Percentiles rank a stretch among this genome's conserved stretches.
phyloP scores from a whole-genome alignment of 305 asterid genomes.

The Euphrasia arctica region DNA sequence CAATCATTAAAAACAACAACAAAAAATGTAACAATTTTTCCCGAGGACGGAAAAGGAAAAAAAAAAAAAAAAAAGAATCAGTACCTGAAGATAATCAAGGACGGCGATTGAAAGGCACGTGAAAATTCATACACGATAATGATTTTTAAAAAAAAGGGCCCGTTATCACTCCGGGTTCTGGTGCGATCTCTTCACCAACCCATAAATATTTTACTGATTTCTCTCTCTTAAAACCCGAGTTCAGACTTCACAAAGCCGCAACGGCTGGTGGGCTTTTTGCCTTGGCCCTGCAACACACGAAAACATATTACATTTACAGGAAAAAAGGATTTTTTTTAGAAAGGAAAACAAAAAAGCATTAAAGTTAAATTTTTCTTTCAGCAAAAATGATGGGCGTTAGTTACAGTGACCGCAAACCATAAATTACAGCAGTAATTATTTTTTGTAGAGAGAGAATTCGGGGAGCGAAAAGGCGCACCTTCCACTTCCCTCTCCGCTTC shows the following conservation, averaged over 20 bases:
- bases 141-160: slow-evolving; percentile 20
- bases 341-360: slow-evolving; percentile 4
- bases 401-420: slow-evolving; percentile 31
- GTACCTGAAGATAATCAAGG: slow-evolving; percentile 36
- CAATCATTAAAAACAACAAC: not conserved
- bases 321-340: not conserved
- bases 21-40: not conserved
- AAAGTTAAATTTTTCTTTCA: slow-evolving; percentile 6
- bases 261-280: slow-evolving; percentile 50
- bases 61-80: slow-evolving; percentile 13
- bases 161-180: slow-evolving; percentile 35
- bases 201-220: slow-evolving; percentile 26
- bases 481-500: slow-evolving; percentile 33
- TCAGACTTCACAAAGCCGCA: slow-evolving; percentile 55
- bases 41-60: not conserved
- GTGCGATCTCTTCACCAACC: slow-evolving; percentile 55
- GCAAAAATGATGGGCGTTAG: slow-evolving; percentile 29
- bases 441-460: slow-evolving; percentile 1
- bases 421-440: slow-evolving; percentile 21
- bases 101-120: slow-evolving; percentile 24
- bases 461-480: slow-evolving; percentile 25
- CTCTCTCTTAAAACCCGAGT: slow-evolving; percentile 19
- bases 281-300: slow-evolving; percentile 32
- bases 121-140: not conserved
- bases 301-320: slow-evolving; percentile 26